Evolutionary conservation across 176 grass and related monocot species (phyloP).

Genomic region (Zoysia japonica): DNA sequence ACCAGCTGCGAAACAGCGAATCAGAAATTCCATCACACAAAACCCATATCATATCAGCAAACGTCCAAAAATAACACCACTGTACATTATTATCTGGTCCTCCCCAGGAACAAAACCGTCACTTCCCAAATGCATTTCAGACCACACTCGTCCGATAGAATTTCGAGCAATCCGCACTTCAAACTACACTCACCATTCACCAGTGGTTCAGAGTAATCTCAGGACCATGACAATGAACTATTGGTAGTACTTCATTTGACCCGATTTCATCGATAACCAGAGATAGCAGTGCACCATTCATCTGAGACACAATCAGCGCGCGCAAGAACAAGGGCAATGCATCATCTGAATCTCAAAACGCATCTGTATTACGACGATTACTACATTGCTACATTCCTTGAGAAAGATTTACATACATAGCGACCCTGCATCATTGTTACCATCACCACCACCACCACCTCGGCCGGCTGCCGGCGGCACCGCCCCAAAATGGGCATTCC

Average conservation of each 20-base stretch:
- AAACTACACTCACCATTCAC: background rate
- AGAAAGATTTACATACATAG: conserved; percentile 58
- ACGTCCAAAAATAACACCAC: conserved; percentile 36
- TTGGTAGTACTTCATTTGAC: background rate
- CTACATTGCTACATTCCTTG: conserved; percentile 47
- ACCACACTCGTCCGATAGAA: background rate
- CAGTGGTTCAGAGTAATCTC: background rate
- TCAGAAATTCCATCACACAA: conserved; percentile 48
- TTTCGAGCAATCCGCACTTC: background rate
- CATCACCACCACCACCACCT: background rate
- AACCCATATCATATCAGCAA: conserved; percentile 35
- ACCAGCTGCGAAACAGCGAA: conserved; percentile 45
- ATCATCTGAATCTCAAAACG: conserved; percentile 38
- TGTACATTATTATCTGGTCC: background rate
- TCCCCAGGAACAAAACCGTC: background rate
- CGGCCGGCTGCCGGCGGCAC: conserved; percentile 41
- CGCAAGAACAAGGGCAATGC: conserved; percentile 8
- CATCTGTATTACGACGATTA: conserved; percentile 50
- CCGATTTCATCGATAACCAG: background rate
- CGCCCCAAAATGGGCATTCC: conserved; percentile 54
- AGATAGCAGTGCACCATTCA: background rate
- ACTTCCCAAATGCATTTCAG: background rate
- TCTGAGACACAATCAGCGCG: background rate
- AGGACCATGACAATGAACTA: background rate
- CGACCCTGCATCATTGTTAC: background rate